Base-by-base conservation (phyloP, 441 rosid genomes). In the Jatropha multifida region DNA sequence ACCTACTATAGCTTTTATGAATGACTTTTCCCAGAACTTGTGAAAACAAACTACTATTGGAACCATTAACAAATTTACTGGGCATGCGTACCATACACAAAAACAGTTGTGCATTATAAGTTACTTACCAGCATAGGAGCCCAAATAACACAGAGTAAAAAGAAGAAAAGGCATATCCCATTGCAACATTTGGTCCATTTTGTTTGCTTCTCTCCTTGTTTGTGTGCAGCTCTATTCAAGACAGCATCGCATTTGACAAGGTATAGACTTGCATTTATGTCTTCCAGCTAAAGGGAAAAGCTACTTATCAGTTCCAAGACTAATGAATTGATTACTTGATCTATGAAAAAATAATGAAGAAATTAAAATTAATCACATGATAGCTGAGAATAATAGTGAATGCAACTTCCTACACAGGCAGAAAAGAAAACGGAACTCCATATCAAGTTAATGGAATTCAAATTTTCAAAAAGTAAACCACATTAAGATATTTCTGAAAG, bases 101-200 rank as follows among this genome's bases (percentile, higher is more conserved):
- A 58, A 58, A 20, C 61, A 20, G 32, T 58, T n/a, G 61, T 58
- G 61, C 6, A 58, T 20, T 58, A 58, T 10, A 23, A 71, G 48
- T 42, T 59, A n/a, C 79, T 90, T 90, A 96, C 99, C 97, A 96
- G 93, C 98, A 96, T 96, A 32, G 99, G 99, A 86, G 99, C 90
- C 99, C 99, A 96, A 74, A 96, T 92, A 68, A 91, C 97, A 75
- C 94, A 91, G 68, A 96, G 81, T 83, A 96, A 83, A 77, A 96
- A 78, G 84, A 94, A 94, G 88, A 94, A 92, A 69, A 96, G 83
- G 82, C 97, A 92, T 80, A 96, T 92, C 74, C 99, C 99, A 74
- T 87, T 96, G 90, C 99, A 96, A 83, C 97, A 96, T 87, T 96
- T 96, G 77, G 99, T 94, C 89, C 87, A 85, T 83, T 86, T 90